Evolutionary conservation across 345 rosid species (phyloP).

Genomic region (Balakata baccata): DNA sequence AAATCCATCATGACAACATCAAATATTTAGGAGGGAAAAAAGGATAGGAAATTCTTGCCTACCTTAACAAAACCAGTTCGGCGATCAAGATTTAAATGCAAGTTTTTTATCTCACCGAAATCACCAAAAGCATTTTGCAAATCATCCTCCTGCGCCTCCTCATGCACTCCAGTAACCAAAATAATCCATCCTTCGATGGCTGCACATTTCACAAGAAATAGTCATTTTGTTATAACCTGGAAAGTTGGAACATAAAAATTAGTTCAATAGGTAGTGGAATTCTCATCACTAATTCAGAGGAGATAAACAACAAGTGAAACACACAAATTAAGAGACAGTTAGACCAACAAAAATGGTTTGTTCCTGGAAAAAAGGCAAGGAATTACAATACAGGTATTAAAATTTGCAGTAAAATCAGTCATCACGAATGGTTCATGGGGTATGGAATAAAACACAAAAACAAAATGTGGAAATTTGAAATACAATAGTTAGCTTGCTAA

Average conservation of each 20-base stretch:
- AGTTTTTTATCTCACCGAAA: slow-evolving; percentile 68
- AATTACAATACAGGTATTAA: not conserved
- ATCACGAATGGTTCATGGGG: not conserved
- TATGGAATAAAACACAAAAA: not conserved
- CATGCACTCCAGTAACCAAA: slow-evolving; percentile 68
- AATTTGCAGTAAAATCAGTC: not conserved
- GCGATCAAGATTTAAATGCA: slow-evolving; percentile 76
- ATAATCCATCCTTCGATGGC: slow-evolving; percentile 90
- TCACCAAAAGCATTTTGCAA: slow-evolving; percentile 64
- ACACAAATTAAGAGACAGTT: not conserved
- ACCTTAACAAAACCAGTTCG: slow-evolving; percentile 89
- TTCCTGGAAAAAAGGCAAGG: not conserved
- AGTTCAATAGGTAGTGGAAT: not conserved
- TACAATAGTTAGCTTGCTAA: not conserved
- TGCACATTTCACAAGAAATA: slow-evolving; percentile 26
- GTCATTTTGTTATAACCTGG: not conserved
- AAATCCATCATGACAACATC: not conserved
- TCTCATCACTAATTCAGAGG: not conserved
- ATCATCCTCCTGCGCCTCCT: slow-evolving; percentile 84
- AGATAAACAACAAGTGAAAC: too few species aligned
- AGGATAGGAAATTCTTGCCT: not conserved
- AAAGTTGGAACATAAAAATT: too few species aligned
- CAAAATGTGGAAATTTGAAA: not conserved
- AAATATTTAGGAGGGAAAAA: not conserved
- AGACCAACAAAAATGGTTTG: not conserved